Evolutionary conservation across 768 basidiomycete species (phyloP).

Genomic region (Lentinula sp.): DNA sequence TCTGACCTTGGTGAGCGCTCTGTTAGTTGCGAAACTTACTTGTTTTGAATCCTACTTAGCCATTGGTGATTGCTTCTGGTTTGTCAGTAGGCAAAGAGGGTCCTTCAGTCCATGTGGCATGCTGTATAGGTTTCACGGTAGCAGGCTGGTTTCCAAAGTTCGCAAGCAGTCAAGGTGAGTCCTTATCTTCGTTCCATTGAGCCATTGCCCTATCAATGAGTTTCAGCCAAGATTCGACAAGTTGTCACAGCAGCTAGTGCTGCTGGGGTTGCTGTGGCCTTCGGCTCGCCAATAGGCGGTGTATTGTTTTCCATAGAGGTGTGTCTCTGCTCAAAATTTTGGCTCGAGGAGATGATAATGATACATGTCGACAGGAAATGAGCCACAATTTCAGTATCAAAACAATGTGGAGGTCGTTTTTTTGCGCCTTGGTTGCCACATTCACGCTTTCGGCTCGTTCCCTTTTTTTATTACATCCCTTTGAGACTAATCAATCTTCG

Average conservation of each 20-base stretch:
- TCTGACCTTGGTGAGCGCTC: conserved; percentile 70
- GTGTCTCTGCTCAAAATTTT: conserved; percentile 8
- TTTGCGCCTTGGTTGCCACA: conserved; percentile 95
- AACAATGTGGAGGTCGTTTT: conserved; percentile 98
- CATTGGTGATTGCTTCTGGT: conserved; percentile 94
- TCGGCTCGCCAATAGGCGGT: conserved; percentile 96
- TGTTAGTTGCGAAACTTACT: neutral
- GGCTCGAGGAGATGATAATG: neutral
- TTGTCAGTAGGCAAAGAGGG: conserved; percentile 98
- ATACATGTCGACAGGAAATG: conserved; percentile 74
- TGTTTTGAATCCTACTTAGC: conserved; percentile 42
- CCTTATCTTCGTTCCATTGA: neutral
- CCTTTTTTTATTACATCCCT: conserved; percentile 9
- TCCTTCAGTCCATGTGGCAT: conserved; percentile 96
- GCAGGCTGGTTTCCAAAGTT: conserved; percentile 79
- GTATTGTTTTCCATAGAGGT: conserved; percentile 98
- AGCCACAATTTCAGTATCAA: conserved; percentile 94
- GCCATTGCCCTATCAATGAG: conserved; percentile 8
- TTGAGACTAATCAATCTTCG: neutral
- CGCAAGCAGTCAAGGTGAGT: conserved; percentile 80
- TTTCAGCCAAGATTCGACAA: conserved; percentile 74
- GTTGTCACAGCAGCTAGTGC: conserved; percentile 94
- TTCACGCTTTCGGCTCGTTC: conserved; percentile 85
- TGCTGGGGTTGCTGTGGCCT: conserved; percentile 97
- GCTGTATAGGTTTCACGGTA: conserved; percentile 88